Conservation (phyloP, 2,329 filamentous ascomycete species). For the Sclerotiophoma versabilis region DNA sequence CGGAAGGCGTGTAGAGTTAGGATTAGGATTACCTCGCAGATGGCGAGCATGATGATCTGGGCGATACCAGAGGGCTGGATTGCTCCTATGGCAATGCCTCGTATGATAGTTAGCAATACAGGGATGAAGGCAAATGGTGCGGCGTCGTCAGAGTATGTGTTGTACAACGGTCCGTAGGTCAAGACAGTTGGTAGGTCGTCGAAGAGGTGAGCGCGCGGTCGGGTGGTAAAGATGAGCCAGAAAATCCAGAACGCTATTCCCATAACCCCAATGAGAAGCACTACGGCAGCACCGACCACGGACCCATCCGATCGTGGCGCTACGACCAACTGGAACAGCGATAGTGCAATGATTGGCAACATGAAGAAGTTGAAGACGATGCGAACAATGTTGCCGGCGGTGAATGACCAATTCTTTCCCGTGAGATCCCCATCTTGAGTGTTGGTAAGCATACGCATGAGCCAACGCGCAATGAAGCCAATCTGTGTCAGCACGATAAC, state of each 20-base stretch:
- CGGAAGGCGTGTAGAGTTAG: constrained; percentile 88
- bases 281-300: constrained; percentile 75
- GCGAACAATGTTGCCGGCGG: constrained; percentile 66
- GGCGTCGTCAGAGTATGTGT: constrained; percentile 94
- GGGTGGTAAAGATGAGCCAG: constrained; percentile 78
- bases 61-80: constrained; percentile 92
- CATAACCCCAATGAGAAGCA: constrained; percentile 76
- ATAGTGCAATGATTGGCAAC: constrained; percentile 83
- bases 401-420: constrained; percentile 89
- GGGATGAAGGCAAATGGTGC: constrained; percentile 90
- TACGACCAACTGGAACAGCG: constrained; percentile 89
- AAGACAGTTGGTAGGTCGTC: constrained; percentile 91
- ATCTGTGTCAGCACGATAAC: constrained; percentile 75
- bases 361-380: constrained; percentile 93
- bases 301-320: constrained; percentile 71
- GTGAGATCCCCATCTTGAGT: constrained; percentile 85
- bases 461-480: constrained; percentile 79
- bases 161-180: constrained; percentile 91
- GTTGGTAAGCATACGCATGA: constrained; percentile 73
- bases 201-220: constrained; percentile 86
- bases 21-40: constrained; percentile 91
- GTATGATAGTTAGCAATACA: constrained; percentile 81
- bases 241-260: constrained; percentile 81
- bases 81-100: constrained; percentile 89
- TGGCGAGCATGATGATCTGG: constrained; percentile 88